phyloP scores from a whole-genome alignment of 495 filamentous ascomycete genomes.

The Podospora anserina region DNA sequence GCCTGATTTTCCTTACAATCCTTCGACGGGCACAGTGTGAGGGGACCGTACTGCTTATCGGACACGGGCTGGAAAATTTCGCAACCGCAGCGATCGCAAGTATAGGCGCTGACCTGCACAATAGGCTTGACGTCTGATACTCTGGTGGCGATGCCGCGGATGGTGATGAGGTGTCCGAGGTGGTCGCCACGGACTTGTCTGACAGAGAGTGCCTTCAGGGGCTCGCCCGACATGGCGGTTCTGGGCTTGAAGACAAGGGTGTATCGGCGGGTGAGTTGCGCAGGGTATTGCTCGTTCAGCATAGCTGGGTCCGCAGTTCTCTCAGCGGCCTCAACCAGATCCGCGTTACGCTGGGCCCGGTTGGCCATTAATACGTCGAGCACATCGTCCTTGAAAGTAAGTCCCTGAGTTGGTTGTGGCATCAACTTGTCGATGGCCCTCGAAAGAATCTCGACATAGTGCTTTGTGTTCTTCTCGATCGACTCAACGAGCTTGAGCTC shows the following conservation, averaged over 20 bases:
- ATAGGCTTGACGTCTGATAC: slow-evolving; percentile 97
- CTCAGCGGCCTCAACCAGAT: slow-evolving; percentile 63
- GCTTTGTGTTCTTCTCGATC: slow-evolving; percentile 85
- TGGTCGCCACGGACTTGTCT: slow-evolving; percentile 90
- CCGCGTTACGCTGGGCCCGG: slow-evolving; percentile 79
- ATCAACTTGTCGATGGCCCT: slow-evolving; percentile 83
- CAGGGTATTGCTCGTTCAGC: slow-evolving; percentile 70
- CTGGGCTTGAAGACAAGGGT: slow-evolving; percentile 92
- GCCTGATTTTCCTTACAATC: slow-evolving; percentile 89
- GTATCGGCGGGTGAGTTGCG: slow-evolving; percentile 89
- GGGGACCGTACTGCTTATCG: slow-evolving; percentile 82
- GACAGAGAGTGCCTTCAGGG: slow-evolving; percentile 84
- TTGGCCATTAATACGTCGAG: slow-evolving; percentile 94
- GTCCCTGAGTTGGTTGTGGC: slow-evolving; percentile 72
- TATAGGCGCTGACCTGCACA: slow-evolving; percentile 95
- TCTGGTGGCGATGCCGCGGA: slow-evolving; percentile 89
- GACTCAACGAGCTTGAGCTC: slow-evolving; percentile 77
- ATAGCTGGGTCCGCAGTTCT: slow-evolving; percentile 59
- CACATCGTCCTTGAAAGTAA: slow-evolving; percentile 95
- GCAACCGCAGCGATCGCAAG: slow-evolving; percentile 91
- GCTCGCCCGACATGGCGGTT: slow-evolving; percentile 64
- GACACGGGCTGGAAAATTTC: slow-evolving; percentile 97
- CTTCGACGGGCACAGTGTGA: slow-evolving; percentile 77
- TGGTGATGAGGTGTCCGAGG: slow-evolving; percentile 87
- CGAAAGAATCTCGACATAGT: slow-evolving; percentile 90